Conservation (phyloP, 352 stramenopile species). For the Globisporangium cystogenes region DNA sequence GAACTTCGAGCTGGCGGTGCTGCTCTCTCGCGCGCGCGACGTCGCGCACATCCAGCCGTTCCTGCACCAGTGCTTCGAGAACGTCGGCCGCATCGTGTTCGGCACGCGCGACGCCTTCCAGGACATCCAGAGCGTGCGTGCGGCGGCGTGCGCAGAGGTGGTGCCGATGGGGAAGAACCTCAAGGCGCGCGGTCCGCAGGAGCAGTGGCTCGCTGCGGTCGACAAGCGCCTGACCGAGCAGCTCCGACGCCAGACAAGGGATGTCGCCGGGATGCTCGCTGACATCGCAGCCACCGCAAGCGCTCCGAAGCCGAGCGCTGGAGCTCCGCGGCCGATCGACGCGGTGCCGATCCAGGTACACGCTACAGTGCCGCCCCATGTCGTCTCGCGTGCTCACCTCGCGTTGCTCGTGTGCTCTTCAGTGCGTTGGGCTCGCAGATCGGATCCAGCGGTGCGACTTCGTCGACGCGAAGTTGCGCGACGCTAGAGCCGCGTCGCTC, state of each 20-base stretch:
- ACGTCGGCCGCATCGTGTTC: constrained; percentile 54
- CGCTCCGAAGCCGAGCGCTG: background rate
- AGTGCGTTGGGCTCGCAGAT: constrained; percentile 48
- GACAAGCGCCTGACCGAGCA: constrained; percentile 57
- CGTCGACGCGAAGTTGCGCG: constrained; percentile 19
- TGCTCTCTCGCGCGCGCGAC: constrained; percentile 45
- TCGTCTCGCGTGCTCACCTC: background rate
- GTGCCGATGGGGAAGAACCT: constrained; percentile 69
- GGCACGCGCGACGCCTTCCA: constrained; percentile 51
- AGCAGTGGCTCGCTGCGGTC: constrained; percentile 58
- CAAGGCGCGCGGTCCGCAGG: constrained; percentile 58
- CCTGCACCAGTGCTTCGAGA: constrained; percentile 65
- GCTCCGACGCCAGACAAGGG: constrained; percentile 45
- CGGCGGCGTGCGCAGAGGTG: constrained; percentile 29
- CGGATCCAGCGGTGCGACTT: constrained; percentile 34
- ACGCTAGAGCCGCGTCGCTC: background rate
- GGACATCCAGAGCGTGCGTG: constrained; percentile 41
- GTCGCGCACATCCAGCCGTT: constrained; percentile 45
- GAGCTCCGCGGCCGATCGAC: constrained; percentile 1
- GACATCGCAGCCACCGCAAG: constrained; percentile 2
- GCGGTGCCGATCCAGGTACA: constrained; percentile 26
- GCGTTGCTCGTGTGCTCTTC: too few relatives aligned
- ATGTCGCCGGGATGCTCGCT: constrained; percentile 23
- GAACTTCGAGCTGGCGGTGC: constrained; percentile 43
- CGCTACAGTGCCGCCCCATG: background rate